Evolutionary conservation across 2,329 filamentous ascomycete genomes (phyloP).

Genomic region (Alternaria tenuissima): DNA sequence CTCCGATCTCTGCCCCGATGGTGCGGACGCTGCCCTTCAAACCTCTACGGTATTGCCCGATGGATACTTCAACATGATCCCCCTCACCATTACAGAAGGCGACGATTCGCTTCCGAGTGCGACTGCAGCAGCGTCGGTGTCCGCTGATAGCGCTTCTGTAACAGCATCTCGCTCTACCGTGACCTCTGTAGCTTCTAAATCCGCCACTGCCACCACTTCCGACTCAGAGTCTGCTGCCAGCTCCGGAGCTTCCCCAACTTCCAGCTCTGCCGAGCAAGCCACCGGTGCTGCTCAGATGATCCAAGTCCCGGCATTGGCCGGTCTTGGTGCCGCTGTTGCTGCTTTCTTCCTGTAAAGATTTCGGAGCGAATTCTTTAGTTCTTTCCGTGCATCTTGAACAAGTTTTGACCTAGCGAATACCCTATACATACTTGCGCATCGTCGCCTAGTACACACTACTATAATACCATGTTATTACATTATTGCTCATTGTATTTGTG

Average conservation of each 20-base stretch:
- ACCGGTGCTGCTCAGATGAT: constrained; percentile 22
- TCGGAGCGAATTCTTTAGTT: not conserved
- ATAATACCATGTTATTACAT: not conserved
- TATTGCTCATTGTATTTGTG: not conserved
- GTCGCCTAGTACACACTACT: not conserved
- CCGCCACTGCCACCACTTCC: not conserved
- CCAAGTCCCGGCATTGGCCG: constrained; percentile 34
- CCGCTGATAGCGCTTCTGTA: constrained; percentile 19
- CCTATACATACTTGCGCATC: not conserved
- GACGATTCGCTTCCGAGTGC: constrained; percentile 34
- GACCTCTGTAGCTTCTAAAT: constrained; percentile 4
- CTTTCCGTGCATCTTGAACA: not conserved
- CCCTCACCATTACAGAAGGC: constrained; percentile 40
- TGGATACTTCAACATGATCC: constrained; percentile 25
- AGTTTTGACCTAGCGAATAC: not conserved
- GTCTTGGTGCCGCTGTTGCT: constrained; percentile 38
- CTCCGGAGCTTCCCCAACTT: constrained; percentile 5
- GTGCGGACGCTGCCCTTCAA: not conserved
- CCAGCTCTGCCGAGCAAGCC: constrained; percentile 4
- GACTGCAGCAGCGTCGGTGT: constrained; percentile 30
- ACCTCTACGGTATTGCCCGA: constrained; percentile 9
- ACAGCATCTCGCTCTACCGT: constrained; percentile 8
- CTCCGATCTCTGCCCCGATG: not conserved
- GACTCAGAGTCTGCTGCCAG: constrained; percentile 3
- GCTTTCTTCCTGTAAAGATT: constrained; percentile 33